Percentiles rank a stretch among this genome's conserved stretches.
phyloP scores from a whole-genome alignment of 1,284 basidiomycete genomes.

The Sporisorium sorghi region DNA sequence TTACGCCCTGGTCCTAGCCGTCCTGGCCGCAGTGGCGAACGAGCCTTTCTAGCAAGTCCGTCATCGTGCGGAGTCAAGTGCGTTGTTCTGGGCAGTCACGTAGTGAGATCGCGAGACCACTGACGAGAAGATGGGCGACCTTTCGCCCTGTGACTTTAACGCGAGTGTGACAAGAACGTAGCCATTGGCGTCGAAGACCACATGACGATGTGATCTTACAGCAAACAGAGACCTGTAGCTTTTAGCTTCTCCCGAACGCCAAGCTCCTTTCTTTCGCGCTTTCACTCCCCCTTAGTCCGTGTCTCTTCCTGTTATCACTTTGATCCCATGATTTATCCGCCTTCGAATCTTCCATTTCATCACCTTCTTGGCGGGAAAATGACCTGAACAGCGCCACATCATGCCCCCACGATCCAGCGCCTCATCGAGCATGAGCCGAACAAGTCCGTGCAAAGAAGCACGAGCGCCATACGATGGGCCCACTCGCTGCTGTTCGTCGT shows the following conservation, averaged over 20 bases:
- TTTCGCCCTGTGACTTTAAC: neutral
- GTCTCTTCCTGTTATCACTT: conserved; percentile 8
- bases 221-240: too few species aligned
- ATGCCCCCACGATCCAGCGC: neutral
- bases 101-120: neutral
- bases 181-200: conserved; percentile 28
- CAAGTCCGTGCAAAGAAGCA: neutral
- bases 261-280: neutral
- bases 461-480: neutral
- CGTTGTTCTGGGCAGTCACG: conserved; percentile 5
- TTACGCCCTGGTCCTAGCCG: conserved; percentile 13
- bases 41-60: neutral
- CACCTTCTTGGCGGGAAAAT: neutral
- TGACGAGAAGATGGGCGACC: neutral
- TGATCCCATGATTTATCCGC: neutral
- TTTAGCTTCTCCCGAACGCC: conserved; percentile 8
- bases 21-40: conserved; percentile 4
- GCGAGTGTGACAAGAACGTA: neutral
- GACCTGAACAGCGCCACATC: neutral
- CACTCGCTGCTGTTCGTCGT: too few species aligned
- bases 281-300: neutral
- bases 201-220: conserved; percentile 31
- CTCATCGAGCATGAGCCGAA: neutral
- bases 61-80: neutral
- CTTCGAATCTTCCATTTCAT: neutral